These are phyloP conservation scores for Irpex lacteus DNA, from an alignment of 1,284 basidiomycete species.

Conservation along the genomic window DNA sequence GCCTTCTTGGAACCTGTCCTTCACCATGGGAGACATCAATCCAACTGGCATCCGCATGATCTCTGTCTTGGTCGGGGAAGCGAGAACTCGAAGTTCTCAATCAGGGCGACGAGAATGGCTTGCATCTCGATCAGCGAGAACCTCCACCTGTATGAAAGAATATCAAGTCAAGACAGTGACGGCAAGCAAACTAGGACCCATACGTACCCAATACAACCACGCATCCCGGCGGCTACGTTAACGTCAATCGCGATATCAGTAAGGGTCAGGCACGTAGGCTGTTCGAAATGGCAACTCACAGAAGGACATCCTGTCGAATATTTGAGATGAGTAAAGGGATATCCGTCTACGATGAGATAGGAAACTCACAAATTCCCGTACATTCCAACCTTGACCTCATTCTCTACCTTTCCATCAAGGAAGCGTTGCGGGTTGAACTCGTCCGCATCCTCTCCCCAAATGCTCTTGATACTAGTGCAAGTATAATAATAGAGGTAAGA, in stretches of 20 bases:
- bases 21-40: conserved; percentile 21
- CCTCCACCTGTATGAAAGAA: conserved; percentile 9
- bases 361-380: conserved; percentile 7
- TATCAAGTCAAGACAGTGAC: not conserved
- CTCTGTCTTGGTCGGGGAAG: conserved; percentile 17
- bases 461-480: not conserved
- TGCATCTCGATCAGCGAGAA: conserved; percentile 16
- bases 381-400: conserved; percentile 4
- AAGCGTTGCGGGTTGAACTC: conserved; percentile 12
- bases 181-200: not conserved
- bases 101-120: conserved; percentile 8
- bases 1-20: conserved; percentile 19
- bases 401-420: conserved; percentile 8
- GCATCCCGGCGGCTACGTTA: conserved; percentile 10
- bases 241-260: not conserved
- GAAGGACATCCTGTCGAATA: conserved; percentile 10
- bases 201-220: conserved; percentile 15
- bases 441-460: conserved; percentile 13
- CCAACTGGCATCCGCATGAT: conserved; percentile 20
- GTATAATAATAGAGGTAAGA: not conserved
- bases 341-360: not conserved
- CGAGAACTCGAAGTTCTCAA: conserved; percentile 15
- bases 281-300: conserved; percentile 3
- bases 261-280: not conserved
- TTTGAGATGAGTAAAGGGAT: not conserved